Conservation (phyloP, 164 flowering plant genomes). For the Magnolia changhungtana region DNA sequence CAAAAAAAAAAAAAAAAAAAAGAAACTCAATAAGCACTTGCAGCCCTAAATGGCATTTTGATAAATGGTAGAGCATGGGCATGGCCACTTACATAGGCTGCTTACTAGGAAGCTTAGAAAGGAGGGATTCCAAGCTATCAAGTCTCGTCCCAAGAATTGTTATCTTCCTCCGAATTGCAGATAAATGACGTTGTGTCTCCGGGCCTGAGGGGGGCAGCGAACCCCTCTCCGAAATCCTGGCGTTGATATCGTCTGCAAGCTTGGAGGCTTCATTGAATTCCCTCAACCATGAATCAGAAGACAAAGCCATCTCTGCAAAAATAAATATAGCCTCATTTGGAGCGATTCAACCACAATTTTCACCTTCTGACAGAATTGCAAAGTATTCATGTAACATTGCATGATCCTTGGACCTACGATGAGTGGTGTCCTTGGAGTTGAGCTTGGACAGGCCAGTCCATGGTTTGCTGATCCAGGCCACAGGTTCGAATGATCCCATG, state of each 20-base stretch:
- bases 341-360: too few relatives aligned
- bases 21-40: not conserved
- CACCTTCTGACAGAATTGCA: too few relatives aligned
- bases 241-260: conserved; percentile 78
- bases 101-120: conserved; percentile 70
- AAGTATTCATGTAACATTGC: too few relatives aligned
- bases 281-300: conserved; percentile 78
- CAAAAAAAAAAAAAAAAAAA: too few relatives aligned
- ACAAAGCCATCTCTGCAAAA: conserved; percentile 60
- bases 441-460: too few relatives aligned
- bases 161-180: conserved; percentile 78
- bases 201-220: conserved; percentile 68
- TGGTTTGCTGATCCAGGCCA: too few relatives aligned
- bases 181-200: conserved; percentile 72
- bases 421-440: too few relatives aligned
- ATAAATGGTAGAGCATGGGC: not conserved
- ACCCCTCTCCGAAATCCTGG: conserved; percentile 67
- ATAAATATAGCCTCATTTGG: not conserved
- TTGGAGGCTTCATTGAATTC: conserved; percentile 77
- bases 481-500: too few relatives aligned
- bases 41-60: not conserved
- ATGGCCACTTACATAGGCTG: conserved; percentile 61
- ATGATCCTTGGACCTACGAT: too few relatives aligned
- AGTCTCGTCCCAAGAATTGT: conserved; percentile 81
- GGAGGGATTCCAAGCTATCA: conserved; percentile 70